phyloP scores from a whole-genome alignment of 1,284 basidiomycete species.

The Moniliella sp. region DNA sequence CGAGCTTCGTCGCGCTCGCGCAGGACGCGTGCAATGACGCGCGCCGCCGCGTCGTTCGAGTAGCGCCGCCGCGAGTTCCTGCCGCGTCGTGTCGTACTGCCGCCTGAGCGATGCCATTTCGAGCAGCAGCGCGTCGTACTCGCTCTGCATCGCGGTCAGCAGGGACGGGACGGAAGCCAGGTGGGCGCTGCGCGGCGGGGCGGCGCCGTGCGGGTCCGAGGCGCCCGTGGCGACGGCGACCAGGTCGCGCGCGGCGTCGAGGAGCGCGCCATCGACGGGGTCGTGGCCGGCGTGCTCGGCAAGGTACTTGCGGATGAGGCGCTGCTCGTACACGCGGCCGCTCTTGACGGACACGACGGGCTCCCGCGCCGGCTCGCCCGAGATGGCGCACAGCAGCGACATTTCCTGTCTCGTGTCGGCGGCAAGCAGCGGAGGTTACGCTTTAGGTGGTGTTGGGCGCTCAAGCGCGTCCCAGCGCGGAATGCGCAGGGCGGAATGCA shows the following conservation, averaged over 20 bases:
- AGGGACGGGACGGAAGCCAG: slow-evolving; percentile 79
- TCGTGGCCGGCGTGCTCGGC: slow-evolving; percentile 27
- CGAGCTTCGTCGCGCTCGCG: slow-evolving; percentile 86
- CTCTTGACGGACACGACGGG: slow-evolving; percentile 82
- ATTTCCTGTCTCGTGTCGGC: too few species aligned
- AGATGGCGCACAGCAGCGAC: slow-evolving; percentile 41
- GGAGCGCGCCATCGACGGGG: too few species aligned
- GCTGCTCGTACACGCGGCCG: slow-evolving; percentile 77
- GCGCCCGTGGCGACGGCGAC: too few species aligned
- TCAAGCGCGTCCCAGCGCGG: too few species aligned
- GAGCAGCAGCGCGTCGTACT: slow-evolving; percentile 51
- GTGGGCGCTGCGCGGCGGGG: slow-evolving; percentile 59
- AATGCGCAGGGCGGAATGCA: too few species aligned
- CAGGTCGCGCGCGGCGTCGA: too few species aligned
- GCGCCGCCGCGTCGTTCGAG: slow-evolving; percentile 76
- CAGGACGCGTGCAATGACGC: slow-evolving; percentile 80
- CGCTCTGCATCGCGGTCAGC: slow-evolving; percentile 74
- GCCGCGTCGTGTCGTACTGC: slow-evolving; percentile 49
- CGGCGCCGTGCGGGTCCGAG: too few species aligned
- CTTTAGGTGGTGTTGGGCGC: too few species aligned
- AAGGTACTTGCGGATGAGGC: slow-evolving; percentile 85
- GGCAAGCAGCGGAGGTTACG: too few species aligned
- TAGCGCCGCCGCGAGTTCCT: slow-evolving; percentile 91
- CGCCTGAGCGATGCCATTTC: slow-evolving; percentile 28
- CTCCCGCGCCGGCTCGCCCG: slow-evolving; percentile 76